Evolutionary conservation across 331 rosid genomes (phyloP), one percentile per base, ranked within the genome.

Genomic region (Telfairia occidentalis): DNA sequence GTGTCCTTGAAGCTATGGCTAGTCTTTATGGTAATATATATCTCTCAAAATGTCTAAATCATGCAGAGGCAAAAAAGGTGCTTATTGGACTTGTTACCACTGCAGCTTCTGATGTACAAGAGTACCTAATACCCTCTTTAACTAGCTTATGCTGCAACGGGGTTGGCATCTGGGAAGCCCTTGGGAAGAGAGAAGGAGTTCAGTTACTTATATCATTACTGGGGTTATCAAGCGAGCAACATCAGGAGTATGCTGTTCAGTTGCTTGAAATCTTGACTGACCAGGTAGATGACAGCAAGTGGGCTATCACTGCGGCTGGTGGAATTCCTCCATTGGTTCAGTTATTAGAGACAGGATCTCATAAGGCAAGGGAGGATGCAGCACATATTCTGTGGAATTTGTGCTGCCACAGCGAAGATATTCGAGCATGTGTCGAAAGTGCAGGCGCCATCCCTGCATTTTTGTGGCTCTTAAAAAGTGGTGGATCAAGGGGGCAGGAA

Each of bases 281-380:
- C 74, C 97, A 90, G 80, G 90, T 90, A 8, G 96, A 91, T 80
- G 98, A 94, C 89, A 91, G 96, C 85, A 94, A 94, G 82, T 94
- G 98, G 98, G 98, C 98, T 77, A 91, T 91, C 78, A 94, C 98
- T 72, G 98, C 98, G 82, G 97, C 98, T 30, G 97, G 98, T 54
- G 98, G 96, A 71, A 94, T 94, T 85, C 98, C 98, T 77, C 96
- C 90, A 35, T 60, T 94, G 84, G 98, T 94, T 81, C 96, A 94
- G 89, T 82, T 91, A 78, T 83, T 94, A 82, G 97, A 94, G 84
- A 86, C 90, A 15, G 96, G 97, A 75, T 90, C 98, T 23, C 96
- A 90, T 74, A 88, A 90, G 78, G 97, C 98, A 46, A 91, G 87
- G 84, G 98, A 94, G 88, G 96, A 91, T 24, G 96, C 96, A 2